Evolutionary conservation across 106 monocot genomes (phyloP).

Genomic region (Cymbidium sinense): DNA sequence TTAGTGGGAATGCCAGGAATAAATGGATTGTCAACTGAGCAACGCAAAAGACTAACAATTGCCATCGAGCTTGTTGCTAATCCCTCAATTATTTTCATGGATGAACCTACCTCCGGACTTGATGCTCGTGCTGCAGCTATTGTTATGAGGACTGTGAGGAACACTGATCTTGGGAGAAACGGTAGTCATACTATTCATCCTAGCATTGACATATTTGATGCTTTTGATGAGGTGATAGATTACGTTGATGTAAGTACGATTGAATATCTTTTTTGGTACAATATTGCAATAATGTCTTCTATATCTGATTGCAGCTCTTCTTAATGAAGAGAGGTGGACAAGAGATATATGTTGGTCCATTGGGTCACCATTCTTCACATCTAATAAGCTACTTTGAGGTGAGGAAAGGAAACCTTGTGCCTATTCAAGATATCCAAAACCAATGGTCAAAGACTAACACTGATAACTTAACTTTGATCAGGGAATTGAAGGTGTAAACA

Average conservation of each 20-base stretch:
- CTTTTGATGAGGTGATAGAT: slow-evolving; percentile 22
- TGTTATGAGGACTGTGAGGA: slow-evolving; percentile 21
- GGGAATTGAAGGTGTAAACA: slow-evolving; percentile 31
- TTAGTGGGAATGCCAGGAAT: slow-evolving; percentile 19
- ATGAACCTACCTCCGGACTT: slow-evolving; percentile 22
- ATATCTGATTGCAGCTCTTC: slow-evolving; percentile 30
- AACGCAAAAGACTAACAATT: slow-evolving; percentile 21
- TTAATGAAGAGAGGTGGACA: slow-evolving; percentile 48
- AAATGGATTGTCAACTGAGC: slow-evolving; percentile 21
- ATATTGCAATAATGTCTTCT: slow-evolving; percentile 1
- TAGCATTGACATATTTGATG: slow-evolving; percentile 24
- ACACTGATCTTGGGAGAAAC: slow-evolving; percentile 18
- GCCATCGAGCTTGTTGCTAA: slow-evolving; percentile 27
- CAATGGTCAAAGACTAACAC: background rate
- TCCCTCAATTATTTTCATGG: slow-evolving; percentile 26
- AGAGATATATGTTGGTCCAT: slow-evolving; percentile 55
- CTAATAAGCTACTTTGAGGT: slow-evolving; percentile 56
- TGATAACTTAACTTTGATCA: background rate
- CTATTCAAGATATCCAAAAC: background rate
- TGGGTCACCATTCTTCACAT: slow-evolving; percentile 32
- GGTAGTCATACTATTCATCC: slow-evolving; percentile 24
- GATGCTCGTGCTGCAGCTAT: slow-evolving; percentile 25
- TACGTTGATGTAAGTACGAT: background rate
- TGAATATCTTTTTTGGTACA: background rate
- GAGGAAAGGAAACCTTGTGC: slow-evolving; percentile 6